Evolutionary conservation across 441 rosid genomes (phyloP), one percentile per base, ranked within the genome.

Genomic region (Pelargonium fulgidum): DNA sequence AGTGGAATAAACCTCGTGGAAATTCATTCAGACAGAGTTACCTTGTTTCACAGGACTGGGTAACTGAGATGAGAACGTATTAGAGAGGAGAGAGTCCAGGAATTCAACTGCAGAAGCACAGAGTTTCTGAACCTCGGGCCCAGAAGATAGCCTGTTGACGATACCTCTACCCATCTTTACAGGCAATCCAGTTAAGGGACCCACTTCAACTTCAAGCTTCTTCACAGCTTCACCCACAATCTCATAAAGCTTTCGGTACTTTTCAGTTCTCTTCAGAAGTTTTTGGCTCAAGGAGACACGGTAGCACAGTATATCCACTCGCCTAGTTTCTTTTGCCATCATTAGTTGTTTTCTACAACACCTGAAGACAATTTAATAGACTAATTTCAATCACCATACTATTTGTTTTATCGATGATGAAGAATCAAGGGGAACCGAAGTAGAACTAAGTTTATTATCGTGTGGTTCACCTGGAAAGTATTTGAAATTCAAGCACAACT

Each of bases 281-380:
- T 87, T 94, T 77, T 85, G 92, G 73, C 91, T 86, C 62, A 94
- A 74, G 33, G 89, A 89, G 39, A 92, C 62, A 7, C 99, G 98
- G 74, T 95, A 90, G 77, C 97, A 90, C 22, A 95, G 87, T 69
- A 95, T 86, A 73, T 92, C 97, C 14, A 90, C 95, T 65, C 95
- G 87, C 76, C 97, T 75, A 0, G 98, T 92, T 64, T 88, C 93
- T 66, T 81, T 92, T 0, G 98, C 97, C 62, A 75, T 77, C 77
- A 80, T 69, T 81, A 95, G 69, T 76, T 92, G 99, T 75, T 95
- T 95, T 84, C 88, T 90, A 98, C 94, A 90, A 81, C 98, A 89
- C 77, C 99, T 95, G 79, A 62, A 66, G 19, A 68, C 73, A 74
- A 10, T 74, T n/a, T 58, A 68, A 33, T 13, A 68, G 67, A 47